Conservation (phyloP, 2,329 filamentous ascomycete genomes). For the Fusarium incarnatum region DNA sequence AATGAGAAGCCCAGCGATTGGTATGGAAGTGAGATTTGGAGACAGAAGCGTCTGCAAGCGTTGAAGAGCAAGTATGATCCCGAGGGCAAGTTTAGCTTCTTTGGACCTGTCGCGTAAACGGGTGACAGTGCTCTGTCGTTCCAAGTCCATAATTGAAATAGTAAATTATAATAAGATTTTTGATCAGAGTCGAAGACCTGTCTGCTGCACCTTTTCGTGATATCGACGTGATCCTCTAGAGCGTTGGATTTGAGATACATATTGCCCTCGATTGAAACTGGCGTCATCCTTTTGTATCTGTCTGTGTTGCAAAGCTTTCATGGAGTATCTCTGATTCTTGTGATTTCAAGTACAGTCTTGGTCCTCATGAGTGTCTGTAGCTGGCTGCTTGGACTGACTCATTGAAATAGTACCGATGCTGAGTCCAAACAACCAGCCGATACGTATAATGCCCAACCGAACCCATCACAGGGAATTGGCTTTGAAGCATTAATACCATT, state of each 20-base stretch:
- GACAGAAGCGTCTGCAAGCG: constrained; percentile 56
- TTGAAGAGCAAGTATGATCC: constrained; percentile 65
- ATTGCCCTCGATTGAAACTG: no score
- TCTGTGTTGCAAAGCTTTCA: neutral
- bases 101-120: constrained; percentile 50
- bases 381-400: neutral
- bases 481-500: neutral
- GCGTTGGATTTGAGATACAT: no score
- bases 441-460: neutral
- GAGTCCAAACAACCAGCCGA: neutral
- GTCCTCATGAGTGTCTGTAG: neutral
- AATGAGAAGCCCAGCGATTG: constrained; percentile 55
- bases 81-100: constrained; percentile 58
- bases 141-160: neutral
- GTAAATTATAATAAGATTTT: neutral
- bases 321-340: neutral
- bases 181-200: neutral
- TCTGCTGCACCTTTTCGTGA: neutral
- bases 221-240: neutral
- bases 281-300: neutral
- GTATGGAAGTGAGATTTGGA: constrained; percentile 64
- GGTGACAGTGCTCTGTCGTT: neutral
- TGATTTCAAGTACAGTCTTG: neutral
- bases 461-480: neutral
- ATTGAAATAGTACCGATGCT: neutral